phyloP scores from a whole-genome alignment of 208 protist species.

The Leishmania mexicana region DNA sequence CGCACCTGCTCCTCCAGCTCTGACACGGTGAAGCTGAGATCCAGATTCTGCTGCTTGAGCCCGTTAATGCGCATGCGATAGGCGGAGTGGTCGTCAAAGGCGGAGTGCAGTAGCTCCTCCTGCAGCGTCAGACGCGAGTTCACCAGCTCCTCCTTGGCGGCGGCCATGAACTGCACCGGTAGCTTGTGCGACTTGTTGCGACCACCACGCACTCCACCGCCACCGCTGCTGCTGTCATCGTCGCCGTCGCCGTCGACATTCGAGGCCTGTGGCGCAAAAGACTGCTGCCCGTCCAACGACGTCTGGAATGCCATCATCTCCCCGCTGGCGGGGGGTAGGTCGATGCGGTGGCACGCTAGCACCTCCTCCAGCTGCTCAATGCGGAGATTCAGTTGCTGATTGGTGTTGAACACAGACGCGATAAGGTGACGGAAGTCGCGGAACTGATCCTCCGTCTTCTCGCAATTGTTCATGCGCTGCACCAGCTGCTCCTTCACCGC shows the following conservation, averaged over 20 bases:
- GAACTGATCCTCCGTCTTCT: conserved; percentile 77
- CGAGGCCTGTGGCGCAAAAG: background rate
- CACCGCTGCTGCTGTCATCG: conserved; percentile 2
- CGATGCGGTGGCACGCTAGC: conserved; percentile 56
- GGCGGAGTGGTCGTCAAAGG: conserved; percentile 73
- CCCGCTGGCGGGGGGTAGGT: conserved; percentile 38
- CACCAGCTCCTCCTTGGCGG: conserved; percentile 61
- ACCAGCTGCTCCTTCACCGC: conserved; percentile 61
- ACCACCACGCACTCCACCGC: background rate
- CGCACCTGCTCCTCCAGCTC: conserved; percentile 47
- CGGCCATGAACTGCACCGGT: conserved; percentile 53
- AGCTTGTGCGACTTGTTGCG: conserved; percentile 26
- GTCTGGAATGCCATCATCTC: conserved; percentile 54
- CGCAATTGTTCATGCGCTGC: conserved; percentile 58
- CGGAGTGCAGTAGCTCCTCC: conserved; percentile 63
- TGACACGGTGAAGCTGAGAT: conserved; percentile 44
- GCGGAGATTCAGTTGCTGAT: conserved; percentile 62
- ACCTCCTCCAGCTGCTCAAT: conserved; percentile 62
- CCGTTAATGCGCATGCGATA: conserved; percentile 66
- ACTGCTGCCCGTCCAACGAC: conserved; percentile 15
- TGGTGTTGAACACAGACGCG: conserved; percentile 74
- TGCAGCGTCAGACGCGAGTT: conserved; percentile 64
- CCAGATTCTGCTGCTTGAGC: conserved; percentile 51
- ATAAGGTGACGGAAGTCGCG: conserved; percentile 69
- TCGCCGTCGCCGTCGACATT: conserved; percentile 8